phyloP scores from a whole-genome alignment of 2,329 filamentous ascomycete species.

The Aspergillus flavus region DNA sequence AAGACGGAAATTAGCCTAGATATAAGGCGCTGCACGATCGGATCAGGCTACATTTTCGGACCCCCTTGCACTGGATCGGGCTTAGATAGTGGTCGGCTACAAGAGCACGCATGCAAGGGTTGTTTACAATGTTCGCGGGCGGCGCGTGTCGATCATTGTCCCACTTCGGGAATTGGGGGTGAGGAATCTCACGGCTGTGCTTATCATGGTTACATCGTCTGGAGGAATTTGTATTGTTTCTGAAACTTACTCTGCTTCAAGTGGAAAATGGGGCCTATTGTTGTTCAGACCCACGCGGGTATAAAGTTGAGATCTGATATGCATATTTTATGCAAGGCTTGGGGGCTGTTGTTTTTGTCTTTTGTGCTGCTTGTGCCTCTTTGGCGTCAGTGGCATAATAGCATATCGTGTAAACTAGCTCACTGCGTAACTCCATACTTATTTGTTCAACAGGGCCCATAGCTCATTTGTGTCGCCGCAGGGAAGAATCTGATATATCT shows the following conservation, averaged over 20 bases:
- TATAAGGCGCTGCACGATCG: neutral
- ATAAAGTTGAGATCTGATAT: neutral
- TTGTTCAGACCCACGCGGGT: neutral
- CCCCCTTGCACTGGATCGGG: neutral
- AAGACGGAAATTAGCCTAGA: neutral
- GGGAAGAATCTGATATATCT: no score
- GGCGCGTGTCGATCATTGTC: neutral
- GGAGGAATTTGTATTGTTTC: neutral
- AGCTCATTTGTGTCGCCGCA: no score
- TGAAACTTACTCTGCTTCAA: neutral
- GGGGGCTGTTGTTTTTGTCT: neutral
- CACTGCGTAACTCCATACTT: no score
- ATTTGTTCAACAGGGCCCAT: no score
- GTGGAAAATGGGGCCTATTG: neutral
- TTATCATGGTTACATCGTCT: neutral
- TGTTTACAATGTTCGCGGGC: neutral
- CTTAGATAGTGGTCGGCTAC: neutral
- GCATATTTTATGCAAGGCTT: neutral
- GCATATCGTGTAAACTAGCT: no score
- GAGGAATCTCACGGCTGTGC: neutral
- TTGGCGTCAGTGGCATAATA: neutral
- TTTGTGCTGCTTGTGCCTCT: neutral
- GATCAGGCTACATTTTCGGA: neutral
- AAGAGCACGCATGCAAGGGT: neutral
- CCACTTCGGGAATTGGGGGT: neutral